Percentiles rank a stretch among this genome's conserved stretches.
Evolutionary conservation across 2,329 filamentous ascomycete genomes (phyloP).

Genomic region (Bertia moriformis): DNA sequence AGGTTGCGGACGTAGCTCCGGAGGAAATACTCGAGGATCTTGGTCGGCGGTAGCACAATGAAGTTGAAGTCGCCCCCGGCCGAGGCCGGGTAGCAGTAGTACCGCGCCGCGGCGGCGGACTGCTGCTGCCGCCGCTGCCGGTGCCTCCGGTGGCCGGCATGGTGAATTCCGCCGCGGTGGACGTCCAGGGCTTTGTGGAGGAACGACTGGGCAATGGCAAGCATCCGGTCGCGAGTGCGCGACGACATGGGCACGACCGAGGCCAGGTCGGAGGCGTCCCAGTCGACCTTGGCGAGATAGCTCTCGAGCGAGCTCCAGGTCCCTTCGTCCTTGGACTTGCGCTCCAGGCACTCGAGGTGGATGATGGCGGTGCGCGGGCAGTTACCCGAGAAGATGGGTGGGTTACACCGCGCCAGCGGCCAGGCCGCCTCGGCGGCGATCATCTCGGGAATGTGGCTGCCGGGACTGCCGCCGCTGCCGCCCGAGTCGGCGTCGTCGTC

Average conservation of each 20-base stretch:
- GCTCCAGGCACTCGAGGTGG: constrained; percentile 33
- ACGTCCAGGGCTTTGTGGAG: constrained; percentile 58
- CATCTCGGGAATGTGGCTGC: constrained; percentile 25
- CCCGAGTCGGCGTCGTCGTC: no score
- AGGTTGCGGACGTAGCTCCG: constrained; percentile 52
- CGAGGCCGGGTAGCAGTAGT: constrained; percentile 8
- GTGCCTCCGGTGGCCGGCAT: constrained; percentile 19
- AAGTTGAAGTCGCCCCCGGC: constrained; percentile 44
- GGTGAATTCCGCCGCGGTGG: constrained; percentile 35
- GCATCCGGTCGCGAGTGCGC: constrained; percentile 49
- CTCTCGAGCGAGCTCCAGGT: constrained; percentile 29
- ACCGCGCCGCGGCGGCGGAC: constrained; percentile 2
- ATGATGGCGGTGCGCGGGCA: constrained; percentile 34
- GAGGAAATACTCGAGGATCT: constrained; percentile 54
- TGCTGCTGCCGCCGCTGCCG: constrained; percentile 19
- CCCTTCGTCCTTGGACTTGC: constrained; percentile 29
- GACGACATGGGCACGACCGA: constrained; percentile 28
- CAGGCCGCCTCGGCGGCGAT: constrained; percentile 31
- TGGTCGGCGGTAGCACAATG: constrained; percentile 48
- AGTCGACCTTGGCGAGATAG: constrained; percentile 20
- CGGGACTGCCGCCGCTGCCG: not conserved
- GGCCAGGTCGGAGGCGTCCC: constrained; percentile 18
- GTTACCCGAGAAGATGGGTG: constrained; percentile 23
- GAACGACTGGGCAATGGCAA: constrained; percentile 59
- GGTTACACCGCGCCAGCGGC: constrained; percentile 35